Base-by-base conservation (phyloP, 805 yeast species). In the Ogataea wickerhamii region DNA sequence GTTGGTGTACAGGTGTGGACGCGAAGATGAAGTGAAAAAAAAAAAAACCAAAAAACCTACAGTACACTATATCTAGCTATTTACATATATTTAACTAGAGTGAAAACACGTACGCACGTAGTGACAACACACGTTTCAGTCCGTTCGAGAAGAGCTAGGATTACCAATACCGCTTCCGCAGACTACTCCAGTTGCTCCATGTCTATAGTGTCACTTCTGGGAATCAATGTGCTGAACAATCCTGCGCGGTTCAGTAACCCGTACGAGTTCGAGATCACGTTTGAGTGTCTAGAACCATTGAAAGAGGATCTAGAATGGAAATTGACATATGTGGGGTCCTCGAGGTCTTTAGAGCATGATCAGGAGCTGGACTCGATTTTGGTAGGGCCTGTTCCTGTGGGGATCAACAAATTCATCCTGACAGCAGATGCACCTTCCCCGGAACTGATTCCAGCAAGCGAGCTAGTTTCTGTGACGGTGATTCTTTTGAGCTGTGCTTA, bases 361-460 rank as follows among this genome's bases (percentile, higher is more conserved):
- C 99, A 93, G 63, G 97, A 89, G 59, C 69, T 93, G 38, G 99
- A 93, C 57, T 88, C 97, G 1, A 80, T 93, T 26, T 67, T 93
- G n/a, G 99, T 93, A 3, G 99, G 99, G 0, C 99, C 99, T 0
- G 95, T 93, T 2, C 99, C 98, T 0, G 95, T 93, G 2, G 99
- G 99, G 1, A 80, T 91, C 28, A 93, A 93, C 58, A 88, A 91
- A 62, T 93, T 93, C 54, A 73, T 89, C 8, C 84, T 93, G 60
- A 78, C 86, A 14, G 97, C 98, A 0, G 98, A 94, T 54, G 95
- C 99, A 0, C 99, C 99, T 1, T 80, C 91, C 1, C 94, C 97
- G 0, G 98, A 91, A 51, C 64, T 89, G 49, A 93, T 93, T 48
- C 99, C 99, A 0, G 96, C 96, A 3, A 82, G 87, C 49, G 98